These are phyloP conservation scores for Schizosaccharomyces osmophilus DNA, from an alignment of 805 yeast species.

Conservation along the genomic window DNA sequence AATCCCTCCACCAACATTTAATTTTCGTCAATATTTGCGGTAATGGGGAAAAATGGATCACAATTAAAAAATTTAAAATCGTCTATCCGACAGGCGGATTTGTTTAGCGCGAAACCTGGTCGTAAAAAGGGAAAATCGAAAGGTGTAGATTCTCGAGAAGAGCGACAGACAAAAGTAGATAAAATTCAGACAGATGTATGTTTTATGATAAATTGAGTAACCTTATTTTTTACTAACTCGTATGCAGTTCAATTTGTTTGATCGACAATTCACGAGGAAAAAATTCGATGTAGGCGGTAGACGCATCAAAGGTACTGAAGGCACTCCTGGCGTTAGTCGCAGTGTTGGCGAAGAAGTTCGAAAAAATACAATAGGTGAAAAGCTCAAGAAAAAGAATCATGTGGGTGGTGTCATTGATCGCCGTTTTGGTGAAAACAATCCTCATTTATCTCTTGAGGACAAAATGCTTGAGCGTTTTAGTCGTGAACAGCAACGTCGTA, in stretches of 20 bases:
- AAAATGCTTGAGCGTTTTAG: conserved; percentile 90
- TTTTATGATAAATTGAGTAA: background rate
- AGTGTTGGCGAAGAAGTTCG: conserved; percentile 35
- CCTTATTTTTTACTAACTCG: background rate
- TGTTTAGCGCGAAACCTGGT: background rate
- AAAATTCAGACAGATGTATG: background rate
- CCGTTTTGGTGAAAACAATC: conserved; percentile 66
- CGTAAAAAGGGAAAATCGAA: background rate
- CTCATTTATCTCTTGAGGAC: conserved; percentile 55
- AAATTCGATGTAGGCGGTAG: conserved; percentile 27
- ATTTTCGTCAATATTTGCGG: background rate
- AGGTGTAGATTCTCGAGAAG: background rate
- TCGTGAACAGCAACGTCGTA: conserved; percentile 47
- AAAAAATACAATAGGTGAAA: background rate
- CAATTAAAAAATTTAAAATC: background rate
- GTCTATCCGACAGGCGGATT: background rate
- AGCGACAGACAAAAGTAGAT: background rate
- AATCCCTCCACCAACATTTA: background rate
- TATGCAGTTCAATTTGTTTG: conserved; percentile 68
- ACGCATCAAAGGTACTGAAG: conserved; percentile 26
- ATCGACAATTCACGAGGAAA: conserved; percentile 40
- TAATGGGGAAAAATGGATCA: background rate
- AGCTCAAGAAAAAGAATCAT: conserved; percentile 26
- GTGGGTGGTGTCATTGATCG: conserved; percentile 63
- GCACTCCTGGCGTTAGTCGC: conserved; percentile 45